Percentiles rank a stretch among this genome's conserved stretches.
These are phyloP conservation scores for Nemania diffusa DNA, from an alignment of 2,329 filamentous ascomycete species.

Conservation along the genomic window DNA sequence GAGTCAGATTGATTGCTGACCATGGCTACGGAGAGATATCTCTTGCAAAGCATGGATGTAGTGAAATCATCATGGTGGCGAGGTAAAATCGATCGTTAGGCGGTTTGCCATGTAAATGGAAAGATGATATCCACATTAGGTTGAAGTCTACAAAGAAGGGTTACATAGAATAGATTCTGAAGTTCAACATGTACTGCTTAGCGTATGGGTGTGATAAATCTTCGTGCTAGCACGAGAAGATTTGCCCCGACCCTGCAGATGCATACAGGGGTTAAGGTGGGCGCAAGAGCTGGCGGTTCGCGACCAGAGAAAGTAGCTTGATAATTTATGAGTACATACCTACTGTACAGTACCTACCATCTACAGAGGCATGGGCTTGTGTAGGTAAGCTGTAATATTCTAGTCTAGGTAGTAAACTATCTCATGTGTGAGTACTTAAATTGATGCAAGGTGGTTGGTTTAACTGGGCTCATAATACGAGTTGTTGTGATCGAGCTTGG, in stretches of 20 bases:
- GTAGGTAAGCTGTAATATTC: too few relatives aligned
- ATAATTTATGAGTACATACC: not conserved
- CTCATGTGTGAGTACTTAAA: too few relatives aligned
- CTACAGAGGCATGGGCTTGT: too few relatives aligned
- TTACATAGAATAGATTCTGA: too few relatives aligned
- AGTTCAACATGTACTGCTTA: not conserved
- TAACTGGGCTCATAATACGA: not conserved
- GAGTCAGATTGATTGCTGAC: conserved; percentile 28
- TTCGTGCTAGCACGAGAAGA: conserved; percentile 16
- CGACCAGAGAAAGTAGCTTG: conserved; percentile 14
- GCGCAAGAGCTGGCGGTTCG: conserved; percentile 8
- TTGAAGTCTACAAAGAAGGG: too few relatives aligned
- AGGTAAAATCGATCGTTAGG: too few relatives aligned
- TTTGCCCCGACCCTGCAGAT: not conserved
- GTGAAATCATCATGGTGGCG: too few relatives aligned
- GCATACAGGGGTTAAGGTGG: not conserved
- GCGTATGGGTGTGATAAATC: conserved; percentile 7
- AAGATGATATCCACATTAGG: too few relatives aligned
- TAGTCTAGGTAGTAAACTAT: too few relatives aligned
- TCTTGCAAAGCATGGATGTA: not conserved
- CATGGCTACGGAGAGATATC: not conserved
- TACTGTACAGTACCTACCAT: not conserved
- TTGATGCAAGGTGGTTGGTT: conserved; percentile 14
- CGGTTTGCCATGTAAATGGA: too few relatives aligned
- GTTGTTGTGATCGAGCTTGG: not conserved